Percentiles rank a stretch among this genome's conserved stretches.
Conservation (phyloP, 805 yeast species). For the Saccharomycopsis sp. region DNA sequence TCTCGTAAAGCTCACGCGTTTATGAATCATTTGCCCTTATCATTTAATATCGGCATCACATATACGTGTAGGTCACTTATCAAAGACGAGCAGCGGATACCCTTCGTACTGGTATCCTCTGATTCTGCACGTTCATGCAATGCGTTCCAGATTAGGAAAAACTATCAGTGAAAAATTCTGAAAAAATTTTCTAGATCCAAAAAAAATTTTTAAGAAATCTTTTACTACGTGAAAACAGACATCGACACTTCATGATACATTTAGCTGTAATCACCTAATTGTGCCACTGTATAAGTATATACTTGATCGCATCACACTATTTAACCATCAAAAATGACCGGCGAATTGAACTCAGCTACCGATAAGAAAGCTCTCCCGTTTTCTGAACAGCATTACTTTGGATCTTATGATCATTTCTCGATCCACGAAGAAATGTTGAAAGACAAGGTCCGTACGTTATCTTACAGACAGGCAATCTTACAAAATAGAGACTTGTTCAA, state of each 20-base stretch:
- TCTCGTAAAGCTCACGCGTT: no score
- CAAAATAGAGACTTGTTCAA: constrained; percentile 85
- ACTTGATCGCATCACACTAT: neutral
- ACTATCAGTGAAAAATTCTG: neutral
- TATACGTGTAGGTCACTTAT: no score
- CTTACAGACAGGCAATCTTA: constrained; percentile 87
- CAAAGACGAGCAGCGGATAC: no score
- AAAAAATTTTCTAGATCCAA: neutral
- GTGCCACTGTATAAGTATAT: no score
- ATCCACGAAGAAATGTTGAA: constrained; percentile 99
- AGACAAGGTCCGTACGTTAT: constrained; percentile 85
- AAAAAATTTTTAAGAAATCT: neutral
- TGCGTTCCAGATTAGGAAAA: neutral
- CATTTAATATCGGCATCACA: no score
- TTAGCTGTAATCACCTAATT: neutral
- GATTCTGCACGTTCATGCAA: neutral
- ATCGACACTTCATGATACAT: neutral
- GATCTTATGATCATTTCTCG: constrained; percentile 93
- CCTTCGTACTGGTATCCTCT: no score
- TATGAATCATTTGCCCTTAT: no score
- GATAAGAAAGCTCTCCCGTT: constrained; percentile 57
- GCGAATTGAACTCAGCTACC: constrained; percentile 47
- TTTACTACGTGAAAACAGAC: neutral
- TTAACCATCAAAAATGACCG: neutral
- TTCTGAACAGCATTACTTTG: constrained; percentile 88